Percentiles rank a stretch among this genome's conserved stretches.
Conservation (phyloP, 1,139 yeast genomes). For the Debaryomyces subglobosus region DNA sequence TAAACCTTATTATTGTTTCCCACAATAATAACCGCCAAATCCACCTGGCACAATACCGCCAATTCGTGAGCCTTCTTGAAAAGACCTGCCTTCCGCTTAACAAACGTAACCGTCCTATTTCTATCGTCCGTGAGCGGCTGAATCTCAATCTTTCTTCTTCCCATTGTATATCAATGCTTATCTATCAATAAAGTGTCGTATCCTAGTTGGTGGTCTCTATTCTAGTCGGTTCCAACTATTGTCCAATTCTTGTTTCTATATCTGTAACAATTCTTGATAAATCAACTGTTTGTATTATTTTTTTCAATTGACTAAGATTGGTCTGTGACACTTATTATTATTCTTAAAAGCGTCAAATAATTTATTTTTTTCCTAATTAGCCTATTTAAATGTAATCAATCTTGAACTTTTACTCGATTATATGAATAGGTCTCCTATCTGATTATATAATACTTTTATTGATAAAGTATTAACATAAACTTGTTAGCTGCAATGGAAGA, state of each 20-base stretch:
- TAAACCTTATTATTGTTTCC: conserved; percentile 83
- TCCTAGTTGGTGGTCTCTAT: neutral
- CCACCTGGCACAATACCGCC: conserved; percentile 90
- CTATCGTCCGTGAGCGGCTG: conserved; percentile 90
- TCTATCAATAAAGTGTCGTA: neutral
- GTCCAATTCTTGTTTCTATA: neutral
- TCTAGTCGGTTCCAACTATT: neutral
- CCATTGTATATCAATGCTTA: conserved; percentile 53
- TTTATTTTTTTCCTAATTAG: neutral
- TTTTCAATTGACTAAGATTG: neutral
- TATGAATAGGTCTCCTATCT: neutral
- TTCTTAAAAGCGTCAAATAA: neutral
- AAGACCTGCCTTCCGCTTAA: conserved; percentile 91
- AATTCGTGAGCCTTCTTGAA: conserved; percentile 96
- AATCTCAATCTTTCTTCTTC: conserved; percentile 94
- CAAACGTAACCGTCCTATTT: conserved; percentile 85
- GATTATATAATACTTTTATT: conserved; percentile 1
- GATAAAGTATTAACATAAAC: neutral
- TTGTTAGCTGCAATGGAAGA: conserved; percentile 3
- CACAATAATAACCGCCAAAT: conserved; percentile 84
- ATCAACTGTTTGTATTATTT: neutral
- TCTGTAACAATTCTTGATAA: neutral
- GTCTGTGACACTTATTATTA: neutral
- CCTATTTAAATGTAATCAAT: neutral
- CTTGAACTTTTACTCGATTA: neutral